Evolutionary conservation across 73 alveolate genomes (phyloP), one percentile per base, ranked within the genome.

Genomic region (Urostyla sp.): DNA sequence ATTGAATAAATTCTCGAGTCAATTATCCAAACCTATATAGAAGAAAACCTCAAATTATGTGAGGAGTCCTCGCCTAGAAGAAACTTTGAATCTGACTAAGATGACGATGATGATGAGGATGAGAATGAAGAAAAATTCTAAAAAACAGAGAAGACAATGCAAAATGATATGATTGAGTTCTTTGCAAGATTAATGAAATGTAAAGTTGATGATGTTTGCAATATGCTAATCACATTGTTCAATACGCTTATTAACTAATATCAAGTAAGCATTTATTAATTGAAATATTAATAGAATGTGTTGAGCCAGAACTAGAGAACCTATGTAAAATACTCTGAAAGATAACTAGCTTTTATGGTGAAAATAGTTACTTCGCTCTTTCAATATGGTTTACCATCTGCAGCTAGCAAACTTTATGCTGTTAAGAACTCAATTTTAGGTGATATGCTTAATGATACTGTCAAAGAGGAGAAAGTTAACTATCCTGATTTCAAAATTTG

Each of bases 101-200:
- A 24, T n/a, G 85, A 73, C 11, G 85, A 67, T n/a, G 87, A 52
- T 36, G 80, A 57, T 27, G 87, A 60, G 2, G 87, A 72, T 1
- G 78, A 75, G 16, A 77, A 83, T 13, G 91, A 66, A 31, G 84
- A 83, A 34, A 61, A 72, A 10, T 54, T 80, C 67, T 53, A 56
- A 10, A 63, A 56, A 20, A 38, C 32, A 52, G 81, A 56, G 36
- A 55, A 40, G 59, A 55, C 76, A 36, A 5, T 37, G 37, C 54
- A 75, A 67, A 75, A 75, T 27, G 74, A 55, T n/a, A 75, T 38
- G 37, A 26, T 56, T 6, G 83, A 69, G 20, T 69, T 48, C 55
- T 69, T 69, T 54, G 40, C 69, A 13, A 5, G 83, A 10, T 48
- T 69, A 30, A 69, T 69, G 72, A 69, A 69, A 35, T 27, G 48